Evolutionary conservation across 2,329 filamentous ascomycete genomes (phyloP).

Genomic region (Coniochaeta sp.): DNA sequence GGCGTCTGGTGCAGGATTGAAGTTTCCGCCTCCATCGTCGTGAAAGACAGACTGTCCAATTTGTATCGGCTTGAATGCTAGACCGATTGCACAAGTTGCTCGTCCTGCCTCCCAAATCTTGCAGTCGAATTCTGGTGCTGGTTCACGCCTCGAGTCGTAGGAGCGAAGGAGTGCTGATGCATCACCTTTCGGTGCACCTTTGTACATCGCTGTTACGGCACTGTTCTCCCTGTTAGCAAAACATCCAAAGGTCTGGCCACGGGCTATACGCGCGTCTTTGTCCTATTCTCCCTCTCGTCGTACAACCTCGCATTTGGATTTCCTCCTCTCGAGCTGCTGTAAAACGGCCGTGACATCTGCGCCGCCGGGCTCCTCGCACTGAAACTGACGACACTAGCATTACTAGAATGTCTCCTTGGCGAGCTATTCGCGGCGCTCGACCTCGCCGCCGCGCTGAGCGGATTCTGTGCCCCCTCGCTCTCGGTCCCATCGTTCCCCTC

Average conservation of each 20-base stretch:
- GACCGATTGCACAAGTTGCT: slow-evolving; percentile 83
- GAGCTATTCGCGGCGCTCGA: slow-evolving; percentile 34
- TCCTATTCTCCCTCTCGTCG: slow-evolving; percentile 76
- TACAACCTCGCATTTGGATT: slow-evolving; percentile 85
- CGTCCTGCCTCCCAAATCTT: slow-evolving; percentile 96
- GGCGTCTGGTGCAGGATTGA: slow-evolving; percentile 79
- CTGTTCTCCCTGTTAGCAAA: slow-evolving; percentile 42
- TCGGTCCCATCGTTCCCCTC: slow-evolving; percentile 71
- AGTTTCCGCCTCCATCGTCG: slow-evolving; percentile 85
- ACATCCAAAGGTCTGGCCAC: too few relatives aligned
- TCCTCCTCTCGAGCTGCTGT: slow-evolving; percentile 57
- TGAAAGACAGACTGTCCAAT: slow-evolving; percentile 92
- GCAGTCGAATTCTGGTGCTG: slow-evolving; percentile 84
- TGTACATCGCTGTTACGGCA: slow-evolving; percentile 85
- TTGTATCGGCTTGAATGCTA: slow-evolving; percentile 93
- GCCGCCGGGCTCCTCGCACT: slow-evolving; percentile 57
- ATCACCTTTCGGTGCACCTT: slow-evolving; percentile 64
- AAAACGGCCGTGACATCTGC: slow-evolving; percentile 46
- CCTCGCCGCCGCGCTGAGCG: slow-evolving; percentile 31
- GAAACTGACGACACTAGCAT: slow-evolving; percentile 77
- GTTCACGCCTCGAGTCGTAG: slow-evolving; percentile 90
- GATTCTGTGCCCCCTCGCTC: slow-evolving; percentile 27
- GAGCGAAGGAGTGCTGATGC: slow-evolving; percentile 74
- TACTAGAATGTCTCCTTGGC: slow-evolving; percentile 62
- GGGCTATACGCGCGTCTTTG: slow-evolving; percentile 69